A percentile compares a stretch with the other conserved stretches of the same genome.
phyloP scores from a whole-genome alignment of 2,329 filamentous ascomycete species.

The Penicillium decumbens region DNA sequence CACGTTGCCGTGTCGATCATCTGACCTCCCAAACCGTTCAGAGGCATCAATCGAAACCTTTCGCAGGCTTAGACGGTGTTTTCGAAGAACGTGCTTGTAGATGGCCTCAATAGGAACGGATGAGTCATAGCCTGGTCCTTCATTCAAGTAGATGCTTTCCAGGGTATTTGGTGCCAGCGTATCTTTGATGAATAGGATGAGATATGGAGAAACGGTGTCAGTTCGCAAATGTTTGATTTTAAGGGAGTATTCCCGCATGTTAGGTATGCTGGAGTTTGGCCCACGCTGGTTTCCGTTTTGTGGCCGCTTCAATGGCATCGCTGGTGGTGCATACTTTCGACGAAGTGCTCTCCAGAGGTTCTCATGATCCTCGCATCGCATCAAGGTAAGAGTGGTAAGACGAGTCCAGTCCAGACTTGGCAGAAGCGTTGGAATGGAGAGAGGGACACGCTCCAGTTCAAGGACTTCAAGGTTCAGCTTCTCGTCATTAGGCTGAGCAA shows the following conservation, averaged over 20 bases:
- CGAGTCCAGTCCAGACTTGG: constrained; percentile 70
- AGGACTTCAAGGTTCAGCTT: constrained; percentile 63
- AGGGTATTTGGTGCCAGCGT: constrained; percentile 72
- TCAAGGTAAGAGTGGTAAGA: constrained; percentile 66
- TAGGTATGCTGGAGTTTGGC: neutral
- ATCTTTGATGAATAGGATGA: constrained; percentile 72
- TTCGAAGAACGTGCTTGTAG: constrained; percentile 63
- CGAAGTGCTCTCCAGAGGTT: constrained; percentile 69
- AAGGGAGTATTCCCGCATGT: constrained; percentile 54
- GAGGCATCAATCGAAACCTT: constrained; percentile 72
- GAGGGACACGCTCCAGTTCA: constrained; percentile 67
- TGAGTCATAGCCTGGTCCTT: constrained; percentile 53
- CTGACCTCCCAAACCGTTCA: constrained; percentile 42
- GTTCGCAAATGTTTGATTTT: constrained; percentile 70
- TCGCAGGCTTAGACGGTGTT: constrained; percentile 66
- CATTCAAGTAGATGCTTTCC: constrained; percentile 74
- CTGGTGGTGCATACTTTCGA: constrained; percentile 53
- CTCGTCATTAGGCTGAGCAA: constrained; percentile 30
- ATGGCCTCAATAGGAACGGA: constrained; percentile 65
- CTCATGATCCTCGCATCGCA: constrained; percentile 69
- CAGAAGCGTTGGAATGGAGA: constrained; percentile 68
- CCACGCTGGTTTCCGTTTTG: constrained; percentile 5
- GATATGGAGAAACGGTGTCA: constrained; percentile 62
- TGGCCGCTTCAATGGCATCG: constrained; percentile 8
- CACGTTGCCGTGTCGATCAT: constrained; percentile 28